Evolutionary conservation across 2,329 filamentous ascomycete genomes (phyloP), one percentile per base, ranked within the genome.

Genomic region (Colletotrichum destructivum): DNA sequence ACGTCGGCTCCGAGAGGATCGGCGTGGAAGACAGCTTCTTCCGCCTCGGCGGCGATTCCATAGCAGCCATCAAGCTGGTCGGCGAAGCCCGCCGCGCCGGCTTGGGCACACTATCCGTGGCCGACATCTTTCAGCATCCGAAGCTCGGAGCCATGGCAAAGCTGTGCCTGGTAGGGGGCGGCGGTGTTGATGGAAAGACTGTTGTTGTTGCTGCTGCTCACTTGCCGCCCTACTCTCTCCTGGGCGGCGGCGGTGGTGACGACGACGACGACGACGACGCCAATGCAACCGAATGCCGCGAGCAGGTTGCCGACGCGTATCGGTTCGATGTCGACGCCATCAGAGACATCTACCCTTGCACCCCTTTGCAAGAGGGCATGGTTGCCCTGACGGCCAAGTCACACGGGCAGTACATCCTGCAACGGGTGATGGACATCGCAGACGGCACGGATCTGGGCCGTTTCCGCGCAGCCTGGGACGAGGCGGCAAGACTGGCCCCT

Each of bases 1-100:
- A 26, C 51, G 31, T 52, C 51, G n/a, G 13, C 18, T 9, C 55
- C 1, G 46, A 23, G 6, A 38, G 42, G n/a, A 26, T 68, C 12
- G 57, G 57, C 15, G 26, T 55, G 4, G 65, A 74, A n/a, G 74
- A 75, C 56, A 74, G 69, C 62, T 79, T 79, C 57, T 74, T 79
- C 26, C 60, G 68, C 2, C 68, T 77, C 1, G 76, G 75, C 3
- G 74, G 77, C 3, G 75, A 78, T 62, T 79, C 78, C 0, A 69
- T 78, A 13, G 62, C 62, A 1, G 76, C 77, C 13, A 79, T 79
- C 71, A 73, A 73, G 26, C 66, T 77, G 4, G 65, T 72, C 1
- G 46, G 57, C 11, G 40, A 62, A 7, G 57, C 59, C 7, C 57
- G 49, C 21, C 23, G 59, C 2, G n/a, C 12, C 4, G 65, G 65